A percentile compares a stretch with the other conserved stretches of the same genome.
Conservation (phyloP, 371 early-diverging fungal species). For the Rhizomucor pusillus region DNA sequence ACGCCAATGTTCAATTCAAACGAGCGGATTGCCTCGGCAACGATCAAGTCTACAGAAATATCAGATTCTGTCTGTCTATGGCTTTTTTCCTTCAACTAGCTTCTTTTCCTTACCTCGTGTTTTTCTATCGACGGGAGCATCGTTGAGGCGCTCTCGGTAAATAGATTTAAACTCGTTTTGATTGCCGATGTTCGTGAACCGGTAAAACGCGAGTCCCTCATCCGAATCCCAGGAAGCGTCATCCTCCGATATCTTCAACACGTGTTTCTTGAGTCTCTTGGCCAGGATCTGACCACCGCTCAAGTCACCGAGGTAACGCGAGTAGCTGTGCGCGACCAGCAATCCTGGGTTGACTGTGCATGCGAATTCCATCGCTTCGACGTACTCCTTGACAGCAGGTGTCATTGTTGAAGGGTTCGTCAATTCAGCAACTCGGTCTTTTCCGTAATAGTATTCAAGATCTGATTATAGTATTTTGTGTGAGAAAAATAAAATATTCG, state of each 20-base stretch:
- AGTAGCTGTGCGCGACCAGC: slow-evolving; percentile 58
- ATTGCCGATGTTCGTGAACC: slow-evolving; percentile 51
- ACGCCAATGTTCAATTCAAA: slow-evolving; percentile 48
- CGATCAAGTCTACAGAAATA: slow-evolving; percentile 27
- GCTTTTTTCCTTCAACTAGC: not conserved
- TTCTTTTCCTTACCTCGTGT: slow-evolving; percentile 29
- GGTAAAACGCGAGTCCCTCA: slow-evolving; percentile 51
- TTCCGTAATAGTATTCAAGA: slow-evolving; percentile 54
- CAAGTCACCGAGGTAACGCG: slow-evolving; percentile 64
- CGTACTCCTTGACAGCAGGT: slow-evolving; percentile 52
- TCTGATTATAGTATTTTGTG: slow-evolving; percentile 21
- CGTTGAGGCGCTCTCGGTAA: slow-evolving; percentile 57
- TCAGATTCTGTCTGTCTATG: not conserved
- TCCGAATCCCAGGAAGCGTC: slow-evolving; percentile 40
- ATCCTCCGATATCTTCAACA: slow-evolving; percentile 31
- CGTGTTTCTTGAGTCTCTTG: slow-evolving; percentile 51
- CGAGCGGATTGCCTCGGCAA: slow-evolving; percentile 36
- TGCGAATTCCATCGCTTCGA: slow-evolving; percentile 49
- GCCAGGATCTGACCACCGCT: slow-evolving; percentile 61
- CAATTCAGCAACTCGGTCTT: slow-evolving; percentile 37
- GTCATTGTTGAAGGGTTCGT: slow-evolving; percentile 39
- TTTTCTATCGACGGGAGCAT: slow-evolving; percentile 25
- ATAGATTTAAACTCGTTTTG: slow-evolving; percentile 54
- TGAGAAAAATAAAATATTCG: not conserved
- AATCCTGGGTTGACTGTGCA: slow-evolving; percentile 47